These are phyloP conservation scores for Syzygium oleosum DNA, from an alignment of 345 rosid species.

Conservation along the genomic window DNA sequence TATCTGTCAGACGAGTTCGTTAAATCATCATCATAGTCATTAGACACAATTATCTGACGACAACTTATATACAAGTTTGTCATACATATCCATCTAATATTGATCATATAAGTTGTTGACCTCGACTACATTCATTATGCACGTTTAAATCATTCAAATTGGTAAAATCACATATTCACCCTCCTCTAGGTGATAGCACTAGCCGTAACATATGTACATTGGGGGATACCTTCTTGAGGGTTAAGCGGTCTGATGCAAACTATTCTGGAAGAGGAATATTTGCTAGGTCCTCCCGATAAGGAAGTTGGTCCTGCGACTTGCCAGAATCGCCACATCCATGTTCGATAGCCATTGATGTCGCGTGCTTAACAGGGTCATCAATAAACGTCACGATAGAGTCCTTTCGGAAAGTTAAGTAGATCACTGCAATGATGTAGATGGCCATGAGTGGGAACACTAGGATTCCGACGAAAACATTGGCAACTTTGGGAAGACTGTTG, in stretches of 20 bases:
- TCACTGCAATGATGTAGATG: slow-evolving; percentile 27
- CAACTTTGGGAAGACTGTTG: slow-evolving; percentile 30
- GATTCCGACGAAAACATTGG: slow-evolving; percentile 38
- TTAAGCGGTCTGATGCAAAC: not conserved
- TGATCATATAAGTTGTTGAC: no score
- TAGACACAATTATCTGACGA: no score
- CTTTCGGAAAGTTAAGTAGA: slow-evolving; percentile 41
- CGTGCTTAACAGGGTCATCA: slow-evolving; percentile 9
- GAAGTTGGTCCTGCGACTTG: not conserved
- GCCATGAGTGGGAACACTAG: slow-evolving; percentile 50
- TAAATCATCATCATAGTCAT: no score
- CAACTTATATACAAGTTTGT: no score
- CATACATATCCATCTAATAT: no score
- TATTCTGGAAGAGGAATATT: not conserved
- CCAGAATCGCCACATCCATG: not conserved
- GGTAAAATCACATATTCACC: no score
- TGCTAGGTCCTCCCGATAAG: not conserved
- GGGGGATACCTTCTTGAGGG: not conserved
- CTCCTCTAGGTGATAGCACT: no score
- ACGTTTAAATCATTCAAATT: no score
- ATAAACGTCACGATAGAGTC: slow-evolving; percentile 24
- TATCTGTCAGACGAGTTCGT: no score
- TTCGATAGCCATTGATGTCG: not conserved
- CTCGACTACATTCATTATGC: no score
- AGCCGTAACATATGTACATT: not conserved